Conservation (phyloP, 768 basidiomycete species). For the Sporobolomyces pararoseus region DNA sequence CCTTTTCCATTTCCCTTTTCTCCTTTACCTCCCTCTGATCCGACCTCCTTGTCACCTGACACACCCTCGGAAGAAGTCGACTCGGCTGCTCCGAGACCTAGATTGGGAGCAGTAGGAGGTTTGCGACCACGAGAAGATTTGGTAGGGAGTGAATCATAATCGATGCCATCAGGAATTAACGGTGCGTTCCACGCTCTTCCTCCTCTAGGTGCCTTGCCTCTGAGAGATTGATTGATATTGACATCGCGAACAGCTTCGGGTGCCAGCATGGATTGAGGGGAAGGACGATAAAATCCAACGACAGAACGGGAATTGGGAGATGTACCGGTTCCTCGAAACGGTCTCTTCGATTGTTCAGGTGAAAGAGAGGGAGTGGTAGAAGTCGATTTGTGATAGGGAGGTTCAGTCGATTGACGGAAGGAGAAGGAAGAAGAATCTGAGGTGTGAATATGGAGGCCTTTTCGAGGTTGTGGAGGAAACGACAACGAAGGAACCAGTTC, state of each 20-base stretch:
- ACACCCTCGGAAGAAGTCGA: too few species aligned
- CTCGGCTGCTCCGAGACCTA: not conserved
- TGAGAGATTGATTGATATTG: too few species aligned
- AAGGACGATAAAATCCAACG: constrained; percentile 30
- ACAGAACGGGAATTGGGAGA: not conserved
- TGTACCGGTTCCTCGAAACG: not conserved
- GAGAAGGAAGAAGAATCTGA: not conserved
- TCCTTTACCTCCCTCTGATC: not conserved
- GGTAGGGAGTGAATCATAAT: constrained; percentile 32
- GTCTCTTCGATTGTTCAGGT: too few species aligned
- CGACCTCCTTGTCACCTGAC: not conserved
- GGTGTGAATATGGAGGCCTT: too few species aligned
- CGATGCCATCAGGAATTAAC: constrained; percentile 1
- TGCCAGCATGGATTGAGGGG: constrained; percentile 36
- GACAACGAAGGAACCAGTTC: too few species aligned
- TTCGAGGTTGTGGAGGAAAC: too few species aligned
- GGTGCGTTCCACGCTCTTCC: constrained; percentile 21
- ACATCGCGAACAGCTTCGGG: constrained; percentile 15
- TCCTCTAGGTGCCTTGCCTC: constrained; percentile 1
- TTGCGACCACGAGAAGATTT: constrained; percentile 40
- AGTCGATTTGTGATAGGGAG: too few species aligned
- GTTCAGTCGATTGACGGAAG: too few species aligned
- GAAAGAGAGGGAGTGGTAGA: too few species aligned
- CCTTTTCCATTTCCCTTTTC: constrained; percentile 19
- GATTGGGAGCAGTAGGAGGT: constrained; percentile 24